These are phyloP conservation scores for Aspergillus conjunctus DNA, from an alignment of 495 filamentous ascomycete species.

Conservation along the genomic window DNA sequence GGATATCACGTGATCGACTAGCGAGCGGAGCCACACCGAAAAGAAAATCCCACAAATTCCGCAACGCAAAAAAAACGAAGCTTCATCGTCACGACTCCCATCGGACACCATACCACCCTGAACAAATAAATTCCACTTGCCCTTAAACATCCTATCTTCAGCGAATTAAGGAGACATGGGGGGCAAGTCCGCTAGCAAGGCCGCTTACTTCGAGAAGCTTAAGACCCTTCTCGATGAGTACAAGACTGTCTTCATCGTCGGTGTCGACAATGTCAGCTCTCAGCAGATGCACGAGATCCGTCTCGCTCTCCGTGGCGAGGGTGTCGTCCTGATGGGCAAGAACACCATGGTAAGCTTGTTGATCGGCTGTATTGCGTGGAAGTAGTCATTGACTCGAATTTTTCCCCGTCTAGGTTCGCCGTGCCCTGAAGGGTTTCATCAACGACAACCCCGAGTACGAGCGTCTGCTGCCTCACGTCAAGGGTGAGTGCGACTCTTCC, in stretches of 20 bases:
- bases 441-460: conserved; percentile 92
- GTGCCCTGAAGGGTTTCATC: conserved; percentile 95
- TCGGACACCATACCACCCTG: conserved; percentile 36
- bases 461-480: conserved; percentile 92
- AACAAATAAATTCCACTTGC: conserved; percentile 48
- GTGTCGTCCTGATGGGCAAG: conserved; percentile 98
- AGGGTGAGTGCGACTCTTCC: conserved; percentile 51
- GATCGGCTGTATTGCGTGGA: not conserved
- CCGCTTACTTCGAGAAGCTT: conserved; percentile 99
- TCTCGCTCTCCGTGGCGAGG: conserved; percentile 80
- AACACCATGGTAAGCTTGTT: conserved; percentile 87
- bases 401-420: conserved; percentile 67
- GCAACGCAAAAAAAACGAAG: conserved; percentile 23
- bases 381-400: conserved; percentile 21
- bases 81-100: conserved; percentile 24
- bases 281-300: conserved; percentile 99
- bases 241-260: conserved; percentile 94
- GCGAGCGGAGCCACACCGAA: conserved; percentile 47
- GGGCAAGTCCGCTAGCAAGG: conserved; percentile 93
- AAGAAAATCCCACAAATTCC: conserved; percentile 36
- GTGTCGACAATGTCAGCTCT: conserved; percentile 93
- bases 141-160: conserved; percentile 99
- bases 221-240: conserved; percentile 91
- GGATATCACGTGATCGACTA: conserved; percentile 42
- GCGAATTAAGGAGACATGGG: conserved; percentile 93